These are phyloP conservation scores for Hansfordia pulvinata DNA, from an alignment of 2,329 filamentous ascomycete species.

Conservation along the genomic window DNA sequence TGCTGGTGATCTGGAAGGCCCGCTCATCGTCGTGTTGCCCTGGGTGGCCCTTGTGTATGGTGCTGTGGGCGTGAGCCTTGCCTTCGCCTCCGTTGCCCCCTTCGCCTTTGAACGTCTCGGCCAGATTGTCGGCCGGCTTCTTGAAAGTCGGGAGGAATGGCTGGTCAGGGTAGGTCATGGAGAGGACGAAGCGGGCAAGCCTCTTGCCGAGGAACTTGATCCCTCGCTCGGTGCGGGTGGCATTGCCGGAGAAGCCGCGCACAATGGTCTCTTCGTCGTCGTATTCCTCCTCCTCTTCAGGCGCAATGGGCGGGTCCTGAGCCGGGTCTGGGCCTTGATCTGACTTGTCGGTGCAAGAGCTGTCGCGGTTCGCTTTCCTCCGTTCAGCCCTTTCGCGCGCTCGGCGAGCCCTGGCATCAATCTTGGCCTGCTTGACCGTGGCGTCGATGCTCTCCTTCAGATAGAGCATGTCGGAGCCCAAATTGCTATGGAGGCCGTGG, in stretches of 20 bases:
- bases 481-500: constrained; percentile 89
- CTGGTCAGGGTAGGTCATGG: constrained; percentile 88
- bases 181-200: constrained; percentile 78
- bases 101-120: constrained; percentile 23
- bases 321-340: constrained; percentile 8
- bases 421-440: constrained; percentile 59
- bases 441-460: constrained; percentile 95
- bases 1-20: constrained; percentile 78
- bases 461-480: constrained; percentile 92
- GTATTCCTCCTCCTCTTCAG: constrained; percentile 40
- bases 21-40: constrained; percentile 24
- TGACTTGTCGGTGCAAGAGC: constrained; percentile 6
- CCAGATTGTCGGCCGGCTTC: constrained; percentile 27
- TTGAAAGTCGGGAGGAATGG: constrained; percentile 61
- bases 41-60: constrained; percentile 34
- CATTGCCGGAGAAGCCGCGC: constrained; percentile 79
- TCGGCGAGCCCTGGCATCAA: constrained; percentile 51
- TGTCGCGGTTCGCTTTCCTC: constrained; percentile 13
- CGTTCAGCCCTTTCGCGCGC: constrained; percentile 26
- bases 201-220: constrained; percentile 96
- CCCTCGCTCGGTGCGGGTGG: constrained; percentile 79
- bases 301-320: too few relatives aligned
- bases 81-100: constrained; percentile 26
- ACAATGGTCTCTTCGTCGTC: constrained; percentile 81
- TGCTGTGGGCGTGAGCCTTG: constrained; percentile 46